These are phyloP conservation scores for Asclepias syriaca DNA, from an alignment of 257 asterid species.

Conservation along the genomic window DNA sequence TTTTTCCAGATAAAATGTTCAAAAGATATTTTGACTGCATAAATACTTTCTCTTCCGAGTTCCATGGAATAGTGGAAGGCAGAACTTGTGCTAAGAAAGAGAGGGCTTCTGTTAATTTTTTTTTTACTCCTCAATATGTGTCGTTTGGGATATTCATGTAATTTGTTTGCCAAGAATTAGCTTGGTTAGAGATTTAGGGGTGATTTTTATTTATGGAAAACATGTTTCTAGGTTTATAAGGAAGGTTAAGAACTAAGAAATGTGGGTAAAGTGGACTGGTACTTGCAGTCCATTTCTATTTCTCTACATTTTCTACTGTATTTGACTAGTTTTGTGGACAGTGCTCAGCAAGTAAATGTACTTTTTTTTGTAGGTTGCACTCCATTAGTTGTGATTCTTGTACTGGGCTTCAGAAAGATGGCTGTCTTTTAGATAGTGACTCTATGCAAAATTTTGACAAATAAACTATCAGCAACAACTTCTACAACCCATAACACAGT, in stretches of 20 bases:
- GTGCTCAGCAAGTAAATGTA: neutral
- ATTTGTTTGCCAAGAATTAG: no score
- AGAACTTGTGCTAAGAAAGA: neutral
- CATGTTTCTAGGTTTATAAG: neutral
- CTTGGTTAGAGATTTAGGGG: no score
- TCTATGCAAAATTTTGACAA: neutral
- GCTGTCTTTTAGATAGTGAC: neutral
- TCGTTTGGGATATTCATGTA: no score
- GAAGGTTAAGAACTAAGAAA: neutral
- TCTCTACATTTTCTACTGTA: neutral
- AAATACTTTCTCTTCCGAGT: neutral
- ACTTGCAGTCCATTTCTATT: neutral
- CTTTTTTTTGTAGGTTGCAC: neutral
- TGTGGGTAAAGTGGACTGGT: neutral
- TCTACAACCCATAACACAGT: neutral
- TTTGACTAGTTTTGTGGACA: neutral
- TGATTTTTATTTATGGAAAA: no score
- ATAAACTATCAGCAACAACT: neutral
- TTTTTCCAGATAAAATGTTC: neutral
- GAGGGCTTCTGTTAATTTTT: neutral
- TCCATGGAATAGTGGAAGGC: neutral
- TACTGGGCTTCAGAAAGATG: neutral
- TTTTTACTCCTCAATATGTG: no score
- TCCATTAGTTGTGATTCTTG: neutral
- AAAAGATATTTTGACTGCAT: neutral